phyloP scores from a whole-genome alignment of 495 filamentous ascomycete species.

The Tuber indicum region DNA sequence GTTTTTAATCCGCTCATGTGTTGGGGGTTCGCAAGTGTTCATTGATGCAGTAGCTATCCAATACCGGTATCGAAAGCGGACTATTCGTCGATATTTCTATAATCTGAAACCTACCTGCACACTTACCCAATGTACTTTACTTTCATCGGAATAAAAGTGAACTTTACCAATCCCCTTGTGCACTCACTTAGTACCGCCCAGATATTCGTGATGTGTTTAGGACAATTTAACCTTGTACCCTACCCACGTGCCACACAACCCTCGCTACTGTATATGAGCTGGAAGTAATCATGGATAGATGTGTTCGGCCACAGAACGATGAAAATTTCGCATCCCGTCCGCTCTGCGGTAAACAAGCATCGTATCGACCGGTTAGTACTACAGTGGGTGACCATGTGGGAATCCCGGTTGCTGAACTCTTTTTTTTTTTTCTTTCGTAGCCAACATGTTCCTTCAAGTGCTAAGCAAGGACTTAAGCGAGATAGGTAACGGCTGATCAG shows the following conservation, averaged over 20 bases:
- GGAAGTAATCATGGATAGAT: neutral
- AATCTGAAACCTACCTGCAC: neutral
- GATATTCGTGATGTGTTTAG: neutral
- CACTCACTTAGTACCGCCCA: neutral
- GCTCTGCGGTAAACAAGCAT: constrained; percentile 6
- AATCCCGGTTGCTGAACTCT: constrained; percentile 6
- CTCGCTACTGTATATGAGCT: neutral
- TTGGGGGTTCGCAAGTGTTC: neutral
- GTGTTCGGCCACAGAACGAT: constrained; percentile 4
- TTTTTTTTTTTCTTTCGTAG: neutral
- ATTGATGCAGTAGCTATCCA: neutral
- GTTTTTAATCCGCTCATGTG: neutral
- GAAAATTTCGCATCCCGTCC: constrained; percentile 6
- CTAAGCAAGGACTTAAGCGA: neutral
- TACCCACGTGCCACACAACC: neutral
- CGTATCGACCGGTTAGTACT: constrained; percentile 6
- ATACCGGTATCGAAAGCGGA: neutral
- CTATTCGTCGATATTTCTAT: neutral
- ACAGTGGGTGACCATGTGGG: constrained; percentile 6
- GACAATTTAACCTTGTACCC: neutral
- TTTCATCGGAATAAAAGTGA: neutral
- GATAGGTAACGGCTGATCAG: neutral
- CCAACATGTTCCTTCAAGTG: neutral
- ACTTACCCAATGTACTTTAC: neutral
- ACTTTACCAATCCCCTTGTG: neutral